A percentile compares a stretch with the other conserved stretches of the same genome.
phyloP scores from a whole-genome alignment of 2,329 filamentous ascomycete species.

The Achaetomium macrosporum region DNA sequence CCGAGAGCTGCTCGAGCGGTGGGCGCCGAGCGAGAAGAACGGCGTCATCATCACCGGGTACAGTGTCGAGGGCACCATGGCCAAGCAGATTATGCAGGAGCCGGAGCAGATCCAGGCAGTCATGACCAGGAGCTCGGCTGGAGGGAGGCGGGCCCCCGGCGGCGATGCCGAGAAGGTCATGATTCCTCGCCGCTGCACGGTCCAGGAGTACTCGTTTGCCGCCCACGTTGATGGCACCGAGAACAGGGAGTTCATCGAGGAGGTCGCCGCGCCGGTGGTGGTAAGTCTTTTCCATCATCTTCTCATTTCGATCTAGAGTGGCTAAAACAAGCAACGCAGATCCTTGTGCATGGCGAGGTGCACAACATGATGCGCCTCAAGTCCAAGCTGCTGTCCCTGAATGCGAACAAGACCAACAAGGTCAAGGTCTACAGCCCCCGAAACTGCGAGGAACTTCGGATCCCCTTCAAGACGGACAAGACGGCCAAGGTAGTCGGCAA shows the following conservation, averaged over 20 bases:
- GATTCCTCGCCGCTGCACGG: slow-evolving; percentile 86
- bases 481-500: slow-evolving; percentile 93
- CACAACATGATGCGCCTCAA: slow-evolving; percentile 98
- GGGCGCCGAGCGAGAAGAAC: slow-evolving; percentile 94
- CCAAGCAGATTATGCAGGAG: slow-evolving; percentile 89
- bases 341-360: slow-evolving; percentile 93
- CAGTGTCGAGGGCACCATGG: slow-evolving; percentile 98
- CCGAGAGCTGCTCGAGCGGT: slow-evolving; percentile 84
- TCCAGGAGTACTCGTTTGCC: slow-evolving; percentile 92
- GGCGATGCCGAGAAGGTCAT: slow-evolving; percentile 79
- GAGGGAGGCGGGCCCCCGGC: slow-evolving; percentile 56
- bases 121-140: slow-evolving; percentile 68
- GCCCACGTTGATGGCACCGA: slow-evolving; percentile 95
- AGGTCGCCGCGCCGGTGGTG: slow-evolving; percentile 85
- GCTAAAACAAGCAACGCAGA: slow-evolving; percentile 44
- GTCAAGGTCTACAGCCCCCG: slow-evolving; percentile 90
- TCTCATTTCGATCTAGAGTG: not conserved
- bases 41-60: slow-evolving; percentile 99
- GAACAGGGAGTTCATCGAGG: slow-evolving; percentile 94
- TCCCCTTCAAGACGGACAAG: slow-evolving; percentile 94
- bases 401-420: slow-evolving; percentile 71
- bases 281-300: slow-evolving; percentile 49
- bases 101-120: slow-evolving; percentile 92
- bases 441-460: slow-evolving; percentile 91
- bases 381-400: slow-evolving; percentile 89